These are phyloP conservation scores for Lactarius hengduanensis DNA, from an alignment of 768 basidiomycete genomes.

Conservation along the genomic window DNA sequence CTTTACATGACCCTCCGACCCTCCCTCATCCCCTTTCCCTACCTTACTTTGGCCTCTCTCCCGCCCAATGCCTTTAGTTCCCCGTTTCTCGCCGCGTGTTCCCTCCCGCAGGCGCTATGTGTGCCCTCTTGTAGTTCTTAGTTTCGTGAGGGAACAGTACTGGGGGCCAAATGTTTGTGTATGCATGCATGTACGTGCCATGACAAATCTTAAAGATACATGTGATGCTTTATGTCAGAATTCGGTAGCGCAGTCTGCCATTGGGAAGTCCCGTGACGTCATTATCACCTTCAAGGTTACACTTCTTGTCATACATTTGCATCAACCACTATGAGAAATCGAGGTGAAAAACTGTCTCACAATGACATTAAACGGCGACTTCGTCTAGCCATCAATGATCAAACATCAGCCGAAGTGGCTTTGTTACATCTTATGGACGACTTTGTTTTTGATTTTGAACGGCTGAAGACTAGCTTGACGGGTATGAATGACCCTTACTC, in stretches of 20 bases:
- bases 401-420: too few species aligned
- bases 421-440: background rate
- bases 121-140: slow-evolving; percentile 38
- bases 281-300: too few species aligned
- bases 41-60: slow-evolving; percentile 23
- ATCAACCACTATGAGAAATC: too few species aligned
- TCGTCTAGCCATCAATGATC: too few species aligned
- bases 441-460: background rate
- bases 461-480: background rate
- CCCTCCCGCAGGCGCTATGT: slow-evolving; percentile 22
- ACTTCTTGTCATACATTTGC: too few species aligned
- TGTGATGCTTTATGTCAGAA: too few species aligned
- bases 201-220: background rate
- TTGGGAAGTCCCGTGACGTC: too few species aligned
- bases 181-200: background rate
- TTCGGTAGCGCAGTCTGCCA: too few species aligned
- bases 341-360: too few species aligned
- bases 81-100: slow-evolving; percentile 22
- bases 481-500: background rate
- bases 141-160: slow-evolving; percentile 35
- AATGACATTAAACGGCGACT: too few species aligned
- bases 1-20: too few species aligned
- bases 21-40: slow-evolving; percentile 10
- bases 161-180: slow-evolving; percentile 33
- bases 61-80: slow-evolving; percentile 23